phyloP scores from a whole-genome alignment of 192 early-diverging fungal species.

The Entomortierella lignicola region DNA sequence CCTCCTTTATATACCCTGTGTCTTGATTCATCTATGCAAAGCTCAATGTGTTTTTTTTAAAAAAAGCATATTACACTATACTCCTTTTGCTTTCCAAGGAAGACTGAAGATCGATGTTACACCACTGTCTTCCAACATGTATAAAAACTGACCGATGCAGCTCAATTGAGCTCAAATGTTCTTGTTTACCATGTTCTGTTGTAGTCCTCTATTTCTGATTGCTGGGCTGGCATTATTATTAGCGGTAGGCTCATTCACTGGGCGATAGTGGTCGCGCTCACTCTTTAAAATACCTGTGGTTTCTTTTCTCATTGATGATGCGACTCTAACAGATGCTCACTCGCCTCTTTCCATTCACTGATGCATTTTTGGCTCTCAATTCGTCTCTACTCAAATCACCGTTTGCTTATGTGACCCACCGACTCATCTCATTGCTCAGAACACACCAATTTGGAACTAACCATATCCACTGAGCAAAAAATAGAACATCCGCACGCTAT shows the following conservation, averaged over 20 bases:
- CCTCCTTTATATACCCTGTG: too few species aligned
- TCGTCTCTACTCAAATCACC: conserved; percentile 1
- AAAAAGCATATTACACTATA: too few species aligned
- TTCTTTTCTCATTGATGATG: background rate
- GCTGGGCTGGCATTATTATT: background rate
- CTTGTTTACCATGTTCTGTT: background rate
- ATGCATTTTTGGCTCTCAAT: background rate
- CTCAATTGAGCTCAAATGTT: too few species aligned
- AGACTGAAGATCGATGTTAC: too few species aligned
- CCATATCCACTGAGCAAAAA: too few species aligned
- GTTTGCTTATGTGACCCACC: conserved; percentile 11
- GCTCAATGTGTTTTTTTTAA: too few species aligned
- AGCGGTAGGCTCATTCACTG: background rate
- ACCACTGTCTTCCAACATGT: too few species aligned
- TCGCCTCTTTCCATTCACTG: background rate
- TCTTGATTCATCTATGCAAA: too few species aligned
- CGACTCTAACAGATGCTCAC: background rate
- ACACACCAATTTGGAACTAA: background rate
- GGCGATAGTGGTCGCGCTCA: background rate
- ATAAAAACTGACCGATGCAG: too few species aligned
- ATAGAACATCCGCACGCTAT: too few species aligned
- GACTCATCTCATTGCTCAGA: background rate
- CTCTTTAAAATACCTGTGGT: background rate
- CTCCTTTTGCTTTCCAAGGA: too few species aligned
- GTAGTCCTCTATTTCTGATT: background rate